Percentiles rank a stretch among this genome's conserved stretches.
phyloP scores from a whole-genome alignment of 1,284 basidiomycete species.

The Sanguinoderma infundibulare region DNA sequence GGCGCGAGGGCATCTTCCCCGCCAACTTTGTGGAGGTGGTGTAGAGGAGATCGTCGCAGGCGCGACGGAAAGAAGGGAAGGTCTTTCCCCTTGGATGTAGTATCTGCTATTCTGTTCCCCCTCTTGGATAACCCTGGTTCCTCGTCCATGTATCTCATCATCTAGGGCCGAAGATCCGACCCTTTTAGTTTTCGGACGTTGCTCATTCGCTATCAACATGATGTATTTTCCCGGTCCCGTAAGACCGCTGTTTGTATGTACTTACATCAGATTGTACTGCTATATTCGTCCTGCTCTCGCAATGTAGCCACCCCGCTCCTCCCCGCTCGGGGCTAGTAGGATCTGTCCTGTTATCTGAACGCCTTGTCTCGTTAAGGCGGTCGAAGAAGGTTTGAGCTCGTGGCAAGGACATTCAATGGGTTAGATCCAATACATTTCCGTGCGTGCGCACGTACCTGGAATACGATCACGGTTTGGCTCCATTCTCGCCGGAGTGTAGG shows the following conservation, averaged over 20 bases:
- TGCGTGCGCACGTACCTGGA: background rate
- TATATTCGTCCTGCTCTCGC: background rate
- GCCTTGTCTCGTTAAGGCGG: background rate
- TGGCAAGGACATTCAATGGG: background rate
- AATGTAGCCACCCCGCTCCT: background rate
- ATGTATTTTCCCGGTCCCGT: background rate
- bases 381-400: background rate
- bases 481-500: background rate
- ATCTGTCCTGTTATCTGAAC: background rate
- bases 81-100: background rate
- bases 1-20: constrained; percentile 55
- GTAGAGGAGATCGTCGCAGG: constrained; percentile 19
- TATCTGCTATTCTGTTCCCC: background rate
- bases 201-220: background rate
- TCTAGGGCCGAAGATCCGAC: no score
- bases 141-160: background rate
- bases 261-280: background rate
- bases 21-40: constrained; percentile 58
- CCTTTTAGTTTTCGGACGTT: background rate
- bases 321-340: no score
- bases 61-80: background rate
- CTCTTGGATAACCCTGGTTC: background rate
- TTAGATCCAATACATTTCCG: background rate
- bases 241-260: background rate
- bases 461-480: background rate